Base-by-base conservation (phyloP, 345 rosid species). In the Theobroma cacao region DNA sequence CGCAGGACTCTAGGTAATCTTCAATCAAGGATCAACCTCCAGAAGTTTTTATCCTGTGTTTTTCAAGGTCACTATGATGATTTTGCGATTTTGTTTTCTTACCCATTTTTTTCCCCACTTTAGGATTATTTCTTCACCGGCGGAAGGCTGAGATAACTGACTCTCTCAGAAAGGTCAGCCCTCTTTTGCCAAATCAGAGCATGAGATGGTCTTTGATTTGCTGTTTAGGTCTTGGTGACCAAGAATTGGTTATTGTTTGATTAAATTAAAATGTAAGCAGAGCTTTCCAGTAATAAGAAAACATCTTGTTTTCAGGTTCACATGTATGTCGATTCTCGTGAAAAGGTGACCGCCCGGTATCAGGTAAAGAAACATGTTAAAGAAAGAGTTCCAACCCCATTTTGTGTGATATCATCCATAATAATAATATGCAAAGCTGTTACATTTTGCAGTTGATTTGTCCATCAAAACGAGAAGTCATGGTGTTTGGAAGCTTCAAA, bases 81-180 rank as follows among this genome's bases (percentile, higher is more conserved):
- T 82, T 72, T 75, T 77, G 67, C 48, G 5, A 20, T 53, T 52
- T 1, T 56, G 7, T 69, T 59, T 61, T 75, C 75, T 73, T 26
- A 41, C 41, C 36, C 20, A 15, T 38, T 31, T 74, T 22, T 60
- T 78, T 3, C 30, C 12, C 84, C 62, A 50, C 72, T 81, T 75
- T 90, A 93, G 99, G 99, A 81, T 85, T 95, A 73, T 95, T 95
- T 90, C 97, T 93, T 86, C 98, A 95, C 77, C 90, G 98, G 34
- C 86, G 98, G 64, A 95, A 93, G 84, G 97, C 97, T 80, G 99
- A 95, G 87, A 79, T 87, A 69, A 65, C 88, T 9, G 97, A 95
- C 76, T 84, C 92, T 61, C 72, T 86, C 56, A 85, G 94, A 84
- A 95, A 93, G 97, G 99, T 93, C 41, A 83, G 86, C 63, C 59